Evolutionary conservation across 345 rosid species (phyloP).

Genomic region (Geranium brycei): DNA sequence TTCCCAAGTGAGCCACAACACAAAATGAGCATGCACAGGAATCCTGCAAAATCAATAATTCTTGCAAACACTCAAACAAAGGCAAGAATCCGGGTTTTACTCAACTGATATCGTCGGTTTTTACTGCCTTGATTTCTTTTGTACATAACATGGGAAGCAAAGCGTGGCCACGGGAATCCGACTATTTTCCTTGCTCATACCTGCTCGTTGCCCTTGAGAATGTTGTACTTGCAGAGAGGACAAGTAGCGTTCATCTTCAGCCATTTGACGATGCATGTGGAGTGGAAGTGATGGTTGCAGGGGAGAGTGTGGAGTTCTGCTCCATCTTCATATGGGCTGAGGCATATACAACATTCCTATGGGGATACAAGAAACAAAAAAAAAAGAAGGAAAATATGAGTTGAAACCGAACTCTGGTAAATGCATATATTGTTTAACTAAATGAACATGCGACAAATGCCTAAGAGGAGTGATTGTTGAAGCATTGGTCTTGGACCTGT

Average conservation of each 20-base stretch:
- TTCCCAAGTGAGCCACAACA: too few relatives aligned
- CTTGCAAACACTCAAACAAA: background rate
- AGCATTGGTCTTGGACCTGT: too few relatives aligned
- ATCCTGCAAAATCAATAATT: background rate
- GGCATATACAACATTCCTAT: conserved; percentile 92
- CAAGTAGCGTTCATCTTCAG: conserved; percentile 98
- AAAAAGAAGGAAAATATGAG: background rate
- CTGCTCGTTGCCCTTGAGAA: conserved; percentile 73
- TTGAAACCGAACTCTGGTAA: background rate
- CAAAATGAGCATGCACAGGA: too few relatives aligned
- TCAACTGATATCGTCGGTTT: background rate
- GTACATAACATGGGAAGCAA: conserved; percentile 8
- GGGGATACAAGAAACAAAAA: background rate
- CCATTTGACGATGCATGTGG: conserved; percentile 83
- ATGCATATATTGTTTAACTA: background rate
- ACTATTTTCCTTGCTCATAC: conserved; percentile 20
- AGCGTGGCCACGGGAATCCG: background rate
- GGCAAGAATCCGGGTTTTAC: background rate
- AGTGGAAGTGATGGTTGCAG: conserved; percentile 89
- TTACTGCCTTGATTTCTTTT: conserved; percentile 10
- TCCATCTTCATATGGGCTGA: conserved; percentile 73
- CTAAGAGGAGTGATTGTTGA: too few relatives aligned
- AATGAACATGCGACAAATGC: too few relatives aligned
- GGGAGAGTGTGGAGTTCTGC: conserved; percentile 79
- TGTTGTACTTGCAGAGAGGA: conserved; percentile 91